These are phyloP conservation scores for Chaetoceros tenuissimus DNA, from an alignment of 108 stramenopile species.

Conservation along the genomic window DNA sequence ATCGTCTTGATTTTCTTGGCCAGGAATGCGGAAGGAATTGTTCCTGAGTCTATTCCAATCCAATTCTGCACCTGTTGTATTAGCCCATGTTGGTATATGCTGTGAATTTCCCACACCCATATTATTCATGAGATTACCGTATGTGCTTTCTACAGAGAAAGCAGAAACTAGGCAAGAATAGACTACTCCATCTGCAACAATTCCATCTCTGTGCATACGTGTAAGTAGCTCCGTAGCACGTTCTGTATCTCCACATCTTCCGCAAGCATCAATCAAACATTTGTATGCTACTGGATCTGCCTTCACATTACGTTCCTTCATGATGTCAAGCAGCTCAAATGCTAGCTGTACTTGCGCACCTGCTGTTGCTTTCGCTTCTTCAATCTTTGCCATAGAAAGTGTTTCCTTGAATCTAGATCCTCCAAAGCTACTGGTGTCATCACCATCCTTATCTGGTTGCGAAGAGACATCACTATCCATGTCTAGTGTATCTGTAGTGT, in stretches of 20 bases:
- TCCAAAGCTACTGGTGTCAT: conserved; percentile 5
- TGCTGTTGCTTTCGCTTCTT: conserved; percentile 74
- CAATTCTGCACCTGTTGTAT: conserved; percentile 75
- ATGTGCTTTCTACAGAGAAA: conserved; percentile 68
- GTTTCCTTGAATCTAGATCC: conserved; percentile 63
- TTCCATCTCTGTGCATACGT: conserved; percentile 81
- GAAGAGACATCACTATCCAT: background rate
- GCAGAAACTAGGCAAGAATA: conserved; percentile 80
- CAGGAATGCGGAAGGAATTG: conserved; percentile 13
- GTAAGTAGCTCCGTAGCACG: conserved; percentile 62
- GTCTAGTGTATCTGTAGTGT: conserved; percentile 4
- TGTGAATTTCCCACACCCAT: too few species aligned
- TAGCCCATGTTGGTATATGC: conserved; percentile 56
- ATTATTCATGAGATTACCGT: background rate
- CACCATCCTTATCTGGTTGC: background rate
- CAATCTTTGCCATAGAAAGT: conserved; percentile 56
- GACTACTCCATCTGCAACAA: conserved; percentile 78
- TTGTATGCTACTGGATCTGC: conserved; percentile 77
- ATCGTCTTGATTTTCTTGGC: conserved; percentile 13
- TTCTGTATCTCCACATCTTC: conserved; percentile 76
- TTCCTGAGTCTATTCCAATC: conserved; percentile 75
- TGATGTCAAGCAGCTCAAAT: conserved; percentile 80
- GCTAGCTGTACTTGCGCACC: conserved; percentile 63
- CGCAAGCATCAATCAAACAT: conserved; percentile 77
- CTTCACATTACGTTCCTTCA: conserved; percentile 68